Percentiles rank a stretch among this genome's conserved stretches.
Evolutionary conservation across 192 early-diverging fungal species (phyloP).

Genomic region (Rhizophagus sp.): DNA sequence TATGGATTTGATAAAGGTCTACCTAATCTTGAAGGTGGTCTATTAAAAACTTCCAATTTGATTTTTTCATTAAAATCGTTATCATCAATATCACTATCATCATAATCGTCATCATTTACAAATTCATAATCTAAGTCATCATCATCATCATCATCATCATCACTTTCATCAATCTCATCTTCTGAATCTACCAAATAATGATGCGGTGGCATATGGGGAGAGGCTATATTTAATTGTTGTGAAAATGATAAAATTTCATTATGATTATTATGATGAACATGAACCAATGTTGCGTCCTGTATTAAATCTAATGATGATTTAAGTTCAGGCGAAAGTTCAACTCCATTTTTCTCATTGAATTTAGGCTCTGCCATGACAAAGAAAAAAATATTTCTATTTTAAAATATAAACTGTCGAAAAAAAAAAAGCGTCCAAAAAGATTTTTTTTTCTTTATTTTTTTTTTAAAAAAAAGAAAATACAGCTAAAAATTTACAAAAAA

Average conservation of each 20-base stretch:
- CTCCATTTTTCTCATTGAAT: background rate
- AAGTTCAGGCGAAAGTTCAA: background rate
- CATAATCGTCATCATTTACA: background rate
- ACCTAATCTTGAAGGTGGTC: slow-evolving; percentile 12
- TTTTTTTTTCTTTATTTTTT: too few species aligned
- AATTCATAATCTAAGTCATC: background rate
- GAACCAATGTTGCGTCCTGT: background rate
- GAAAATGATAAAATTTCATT: background rate
- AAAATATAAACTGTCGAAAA: too few species aligned
- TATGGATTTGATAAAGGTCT: background rate
- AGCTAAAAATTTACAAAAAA: too few species aligned
- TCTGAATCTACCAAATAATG: background rate
- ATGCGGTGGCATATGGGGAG: background rate
- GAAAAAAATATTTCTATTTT: too few species aligned
- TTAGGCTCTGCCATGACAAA: background rate
- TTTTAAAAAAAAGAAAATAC: too few species aligned
- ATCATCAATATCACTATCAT: background rate
- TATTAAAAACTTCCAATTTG: slow-evolving; percentile 1
- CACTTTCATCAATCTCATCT: background rate
- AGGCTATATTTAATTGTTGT: background rate
- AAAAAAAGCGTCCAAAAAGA: too few species aligned
- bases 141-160: background rate
- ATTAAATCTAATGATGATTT: background rate
- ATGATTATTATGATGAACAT: background rate
- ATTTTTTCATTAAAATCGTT: slow-evolving; percentile 6